phyloP scores from a whole-genome alignment of 495 filamentous ascomycete genomes.

The Penicillium paxilli region DNA sequence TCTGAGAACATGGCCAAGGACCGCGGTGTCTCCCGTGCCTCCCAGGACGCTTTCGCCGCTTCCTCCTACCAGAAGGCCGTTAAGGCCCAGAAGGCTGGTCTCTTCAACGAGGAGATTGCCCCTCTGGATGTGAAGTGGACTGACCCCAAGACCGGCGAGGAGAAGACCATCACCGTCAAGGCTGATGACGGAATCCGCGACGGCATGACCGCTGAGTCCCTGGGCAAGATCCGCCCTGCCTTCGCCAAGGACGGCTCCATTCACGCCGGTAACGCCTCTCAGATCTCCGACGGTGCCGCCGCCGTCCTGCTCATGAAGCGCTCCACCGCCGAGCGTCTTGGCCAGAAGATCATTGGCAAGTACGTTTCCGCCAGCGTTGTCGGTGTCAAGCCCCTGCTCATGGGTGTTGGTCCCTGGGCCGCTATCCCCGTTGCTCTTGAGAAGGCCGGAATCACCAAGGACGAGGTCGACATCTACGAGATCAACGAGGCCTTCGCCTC shows the following conservation, averaged over 20 bases:
- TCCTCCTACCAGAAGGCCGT: constrained; percentile 85
- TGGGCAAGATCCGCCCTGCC: constrained; percentile 86
- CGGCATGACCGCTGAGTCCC: constrained; percentile 82
- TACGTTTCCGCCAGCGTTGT: constrained; percentile 81
- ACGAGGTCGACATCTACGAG: constrained; percentile 96
- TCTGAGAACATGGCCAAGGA: constrained; percentile 96
- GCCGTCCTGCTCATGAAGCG: constrained; percentile 96
- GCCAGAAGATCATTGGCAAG: constrained; percentile 88
- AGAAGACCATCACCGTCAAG: constrained; percentile 78
- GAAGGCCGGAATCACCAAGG: constrained; percentile 81
- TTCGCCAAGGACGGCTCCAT: constrained; percentile 92
- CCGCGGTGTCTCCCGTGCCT: constrained; percentile 64
- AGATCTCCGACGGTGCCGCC: constrained; percentile 94
- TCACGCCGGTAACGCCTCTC: constrained; percentile 93
- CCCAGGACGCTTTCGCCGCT: constrained; percentile 90
- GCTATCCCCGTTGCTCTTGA: constrained; percentile 89
- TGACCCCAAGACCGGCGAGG: constrained; percentile 89
- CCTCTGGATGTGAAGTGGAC: constrained; percentile 80
- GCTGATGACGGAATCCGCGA: constrained; percentile 85
- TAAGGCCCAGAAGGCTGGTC: constrained; percentile 80
- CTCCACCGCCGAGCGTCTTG: constrained; percentile 81
- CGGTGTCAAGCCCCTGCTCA: constrained; percentile 88
- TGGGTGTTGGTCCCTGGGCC: constrained; percentile 95
- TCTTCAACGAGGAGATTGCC: constrained; percentile 91
- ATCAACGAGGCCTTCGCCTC: constrained; percentile 99